Evolutionary conservation across 768 basidiomycete species (phyloP), one percentile per base, ranked within the genome.

Genomic region (Rickenella mellea): DNA sequence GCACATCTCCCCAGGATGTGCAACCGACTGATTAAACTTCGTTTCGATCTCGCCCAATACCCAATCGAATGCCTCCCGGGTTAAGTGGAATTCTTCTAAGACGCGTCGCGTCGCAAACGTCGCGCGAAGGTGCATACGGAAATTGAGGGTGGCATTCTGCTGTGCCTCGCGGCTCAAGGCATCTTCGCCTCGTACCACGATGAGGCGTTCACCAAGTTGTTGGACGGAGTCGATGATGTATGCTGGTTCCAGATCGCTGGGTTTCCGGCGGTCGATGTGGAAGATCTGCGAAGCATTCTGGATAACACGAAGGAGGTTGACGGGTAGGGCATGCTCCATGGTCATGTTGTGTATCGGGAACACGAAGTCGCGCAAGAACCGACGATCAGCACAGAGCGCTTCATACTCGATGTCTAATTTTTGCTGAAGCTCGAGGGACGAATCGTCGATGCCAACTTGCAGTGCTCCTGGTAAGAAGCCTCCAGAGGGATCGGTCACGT

Each of bases 1-100:
- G 50, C 96, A 98, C 96, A 99, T 99, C 65, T 98, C 96, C 33
- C 94, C 93, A 0, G 96, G 89, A 53, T 96, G 85, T 8, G 78
- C 91, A 2, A 94, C 53, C 2, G 96, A 85, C 51, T 82, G 83
- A 56, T 97, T 94, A 72, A 98, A 98, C 60, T 93, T 92, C 33
- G 88, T 73, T 59, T 98, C 93, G 24, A 98, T 78, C 63, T 98
- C 96, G 48, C 96, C 86, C 39, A 97, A 53, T 1, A 98, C 90
- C 96, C 96, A 99, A 55, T 97, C 92, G 58, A 96, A 98, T 2
- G 94, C 94, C 62, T 96, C 90, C 32, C 77, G 72, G 47, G 85
- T 92, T 27, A 98, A 70, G 52, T 93, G 92, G 59, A 77, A 80
- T 50, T 80, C 77, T 63, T 96, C 91, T 47, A 99, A 60, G 1